Evolutionary conservation across 495 filamentous ascomycete genomes (phyloP).

Genomic region (Letharia lupina): DNA sequence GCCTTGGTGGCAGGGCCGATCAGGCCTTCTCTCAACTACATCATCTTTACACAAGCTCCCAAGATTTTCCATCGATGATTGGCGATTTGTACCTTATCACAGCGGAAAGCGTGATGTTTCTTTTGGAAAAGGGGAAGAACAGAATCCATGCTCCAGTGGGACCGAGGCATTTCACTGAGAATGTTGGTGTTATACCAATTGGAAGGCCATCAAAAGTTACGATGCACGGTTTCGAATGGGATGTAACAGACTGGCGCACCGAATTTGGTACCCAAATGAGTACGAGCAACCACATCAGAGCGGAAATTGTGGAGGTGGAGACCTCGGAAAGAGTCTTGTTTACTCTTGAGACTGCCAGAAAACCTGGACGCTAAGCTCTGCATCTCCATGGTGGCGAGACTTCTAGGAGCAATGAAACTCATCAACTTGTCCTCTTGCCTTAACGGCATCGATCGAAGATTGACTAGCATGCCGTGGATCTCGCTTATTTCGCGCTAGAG

Average conservation of each 20-base stretch:
- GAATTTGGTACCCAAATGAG: slow-evolving; percentile 77
- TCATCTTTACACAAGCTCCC: slow-evolving; percentile 52
- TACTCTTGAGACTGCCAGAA: slow-evolving; percentile 59
- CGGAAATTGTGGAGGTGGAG: slow-evolving; percentile 49
- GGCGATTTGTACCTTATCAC: slow-evolving; percentile 63
- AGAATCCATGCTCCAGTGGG: slow-evolving; percentile 50
- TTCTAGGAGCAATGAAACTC: background rate
- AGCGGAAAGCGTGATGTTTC: slow-evolving; percentile 68
- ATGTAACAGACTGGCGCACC: slow-evolving; percentile 72
- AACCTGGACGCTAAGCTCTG: background rate
- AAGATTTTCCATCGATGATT: slow-evolving; percentile 25
- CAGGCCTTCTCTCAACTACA: slow-evolving; percentile 84
- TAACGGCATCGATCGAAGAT: background rate
- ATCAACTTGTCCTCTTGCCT: background rate
- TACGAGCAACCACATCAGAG: slow-evolving; percentile 80
- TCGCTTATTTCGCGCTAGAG: background rate
- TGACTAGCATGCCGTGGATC: background rate
- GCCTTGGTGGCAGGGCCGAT: slow-evolving; percentile 82
- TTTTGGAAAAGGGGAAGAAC: slow-evolving; percentile 62
- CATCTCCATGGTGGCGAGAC: background rate
- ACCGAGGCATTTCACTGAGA: slow-evolving; percentile 43
- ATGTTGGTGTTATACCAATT: slow-evolving; percentile 80
- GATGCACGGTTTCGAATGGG: slow-evolving; percentile 80
- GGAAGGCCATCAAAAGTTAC: slow-evolving; percentile 63
- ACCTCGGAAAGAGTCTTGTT: slow-evolving; percentile 69